phyloP scores from a whole-genome alignment of 768 basidiomycete genomes.

The Scleroderma bovista region DNA sequence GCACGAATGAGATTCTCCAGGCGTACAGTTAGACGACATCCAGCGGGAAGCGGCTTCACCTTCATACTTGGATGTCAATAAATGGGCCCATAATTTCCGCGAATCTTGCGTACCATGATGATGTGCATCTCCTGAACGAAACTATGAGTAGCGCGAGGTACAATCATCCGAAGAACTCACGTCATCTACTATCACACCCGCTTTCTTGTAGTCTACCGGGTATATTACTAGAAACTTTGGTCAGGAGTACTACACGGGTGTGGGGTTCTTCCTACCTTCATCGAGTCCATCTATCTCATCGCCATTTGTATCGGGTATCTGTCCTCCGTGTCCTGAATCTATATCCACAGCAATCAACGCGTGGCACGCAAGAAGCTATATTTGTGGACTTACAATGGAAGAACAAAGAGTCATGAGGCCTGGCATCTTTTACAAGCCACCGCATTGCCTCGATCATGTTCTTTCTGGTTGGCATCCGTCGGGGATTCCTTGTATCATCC shows the following conservation, averaged over 20 bases:
- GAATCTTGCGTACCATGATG: constrained; percentile 30
- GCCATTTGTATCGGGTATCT: constrained; percentile 69
- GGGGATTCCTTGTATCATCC: constrained; percentile 39
- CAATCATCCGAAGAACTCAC: constrained; percentile 31
- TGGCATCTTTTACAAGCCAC: constrained; percentile 67
- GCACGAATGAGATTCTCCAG: not conserved
- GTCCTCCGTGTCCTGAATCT: constrained; percentile 97
- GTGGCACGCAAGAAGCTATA: not conserved
- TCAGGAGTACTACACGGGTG: not conserved
- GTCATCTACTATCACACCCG: constrained; percentile 77
- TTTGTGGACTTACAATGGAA: constrained; percentile 50
- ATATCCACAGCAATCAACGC: not conserved
- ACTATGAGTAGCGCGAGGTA: not conserved
- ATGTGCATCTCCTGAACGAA: constrained; percentile 34
- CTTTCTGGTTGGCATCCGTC: constrained; percentile 43
- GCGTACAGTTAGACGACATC: constrained; percentile 58
- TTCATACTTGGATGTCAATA: constrained; percentile 8
- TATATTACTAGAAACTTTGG: constrained; percentile 59
- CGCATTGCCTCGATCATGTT: constrained; percentile 57
- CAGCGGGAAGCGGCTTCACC: constrained; percentile 52
- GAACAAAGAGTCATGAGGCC: constrained; percentile 67
- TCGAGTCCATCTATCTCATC: constrained; percentile 79
- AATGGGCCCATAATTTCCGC: not conserved
- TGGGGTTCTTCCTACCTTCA: constrained; percentile 46
- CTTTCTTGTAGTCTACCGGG: constrained; percentile 76